phyloP scores from a whole-genome alignment of 805 yeast species.

The Crinitomyces ghanaensis region DNA sequence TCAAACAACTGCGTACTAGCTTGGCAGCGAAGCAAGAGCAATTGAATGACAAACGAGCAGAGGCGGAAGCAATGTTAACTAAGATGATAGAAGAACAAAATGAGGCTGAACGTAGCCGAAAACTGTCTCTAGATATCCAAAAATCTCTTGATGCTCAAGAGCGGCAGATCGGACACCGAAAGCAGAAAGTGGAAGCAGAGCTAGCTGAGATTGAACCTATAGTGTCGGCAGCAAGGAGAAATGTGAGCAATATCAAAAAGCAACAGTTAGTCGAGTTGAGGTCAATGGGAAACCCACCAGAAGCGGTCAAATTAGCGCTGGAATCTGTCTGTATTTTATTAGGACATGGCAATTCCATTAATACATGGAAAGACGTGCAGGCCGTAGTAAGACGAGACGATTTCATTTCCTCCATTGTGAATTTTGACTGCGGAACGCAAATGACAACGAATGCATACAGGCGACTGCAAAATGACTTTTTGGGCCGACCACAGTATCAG shows the following conservation, averaged over 20 bases:
- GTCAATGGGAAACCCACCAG: slow-evolving; percentile 86
- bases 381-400: slow-evolving; percentile 72
- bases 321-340: slow-evolving; percentile 81
- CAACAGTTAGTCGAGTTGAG: slow-evolving; percentile 83
- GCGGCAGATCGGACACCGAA: slow-evolving; percentile 41
- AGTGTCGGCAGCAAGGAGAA: slow-evolving; percentile 68
- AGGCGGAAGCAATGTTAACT: slow-evolving; percentile 61
- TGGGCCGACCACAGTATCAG: slow-evolving; percentile 53
- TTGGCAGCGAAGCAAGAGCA: slow-evolving; percentile 42
- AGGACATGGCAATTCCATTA: slow-evolving; percentile 50
- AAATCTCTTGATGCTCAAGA: slow-evolving; percentile 60
- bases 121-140: slow-evolving; percentile 69
- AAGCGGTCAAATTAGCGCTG: slow-evolving; percentile 68
- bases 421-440: slow-evolving; percentile 51
- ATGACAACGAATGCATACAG: slow-evolving; percentile 42
- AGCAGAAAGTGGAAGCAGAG: slow-evolving; percentile 45
- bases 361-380: slow-evolving; percentile 74
- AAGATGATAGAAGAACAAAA: slow-evolving; percentile 75
- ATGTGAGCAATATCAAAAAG: slow-evolving; percentile 87
- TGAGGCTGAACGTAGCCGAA: slow-evolving; percentile 84
- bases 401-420: slow-evolving; percentile 72
- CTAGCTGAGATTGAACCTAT: slow-evolving; percentile 77
- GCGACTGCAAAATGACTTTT: slow-evolving; percentile 47
- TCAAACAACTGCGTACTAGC: slow-evolving; percentile 43
- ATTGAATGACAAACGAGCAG: slow-evolving; percentile 46